Conservation (phyloP, 1,139 yeast genomes). For the Yamadazyma blattariae region DNA sequence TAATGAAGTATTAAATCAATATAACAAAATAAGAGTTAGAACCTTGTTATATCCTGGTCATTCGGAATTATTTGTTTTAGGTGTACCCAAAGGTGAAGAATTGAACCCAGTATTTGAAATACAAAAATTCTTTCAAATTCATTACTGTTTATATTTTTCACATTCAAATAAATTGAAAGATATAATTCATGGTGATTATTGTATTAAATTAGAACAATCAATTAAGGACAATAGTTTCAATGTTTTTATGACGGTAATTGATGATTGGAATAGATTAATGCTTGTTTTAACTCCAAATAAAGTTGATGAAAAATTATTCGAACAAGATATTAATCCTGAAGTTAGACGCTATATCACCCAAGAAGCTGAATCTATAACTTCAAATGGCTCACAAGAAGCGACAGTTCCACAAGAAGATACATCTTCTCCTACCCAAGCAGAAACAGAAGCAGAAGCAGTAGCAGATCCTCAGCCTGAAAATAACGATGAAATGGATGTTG, state of each 20-base stretch:
- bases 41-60: constrained; percentile 42
- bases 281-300: constrained; percentile 29
- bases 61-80: constrained; percentile 38
- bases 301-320: constrained; percentile 6
- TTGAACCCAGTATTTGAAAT: constrained; percentile 74
- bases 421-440: too few relatives aligned
- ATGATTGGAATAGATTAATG: constrained; percentile 44
- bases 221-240: constrained; percentile 34
- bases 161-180: constrained; percentile 36
- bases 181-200: constrained; percentile 33
- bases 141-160: constrained; percentile 38
- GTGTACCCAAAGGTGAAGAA: constrained; percentile 51
- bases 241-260: constrained; percentile 34
- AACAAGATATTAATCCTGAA: constrained; percentile 32
- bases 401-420: neutral
- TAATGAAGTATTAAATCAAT: constrained; percentile 19
- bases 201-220: constrained; percentile 27
- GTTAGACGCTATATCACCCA: constrained; percentile 21
- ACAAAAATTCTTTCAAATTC: constrained; percentile 48
- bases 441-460: too few relatives aligned
- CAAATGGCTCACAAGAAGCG: neutral
- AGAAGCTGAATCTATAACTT: neutral
- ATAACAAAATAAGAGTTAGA: constrained; percentile 33
- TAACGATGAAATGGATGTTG: too few relatives aligned
- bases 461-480: too few relatives aligned